These are phyloP conservation scores for Dothideomycetidae sp. DNA, from an alignment of 2,329 filamentous ascomycete species.

Conservation along the genomic window DNA sequence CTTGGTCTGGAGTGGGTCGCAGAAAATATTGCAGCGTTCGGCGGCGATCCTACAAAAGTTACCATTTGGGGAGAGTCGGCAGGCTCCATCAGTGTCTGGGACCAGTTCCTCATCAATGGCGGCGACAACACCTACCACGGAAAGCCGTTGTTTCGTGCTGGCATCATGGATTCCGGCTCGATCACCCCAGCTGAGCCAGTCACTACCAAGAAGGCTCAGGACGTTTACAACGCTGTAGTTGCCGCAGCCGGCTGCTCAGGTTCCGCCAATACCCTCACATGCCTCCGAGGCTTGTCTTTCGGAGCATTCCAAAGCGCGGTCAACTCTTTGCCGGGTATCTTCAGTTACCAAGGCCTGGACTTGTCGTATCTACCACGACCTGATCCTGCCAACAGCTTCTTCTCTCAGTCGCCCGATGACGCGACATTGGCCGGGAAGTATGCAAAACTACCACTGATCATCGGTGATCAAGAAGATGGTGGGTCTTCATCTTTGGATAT, in stretches of 20 bases:
- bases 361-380: slow-evolving; percentile 63
- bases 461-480: slow-evolving; percentile 68
- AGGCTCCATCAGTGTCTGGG: slow-evolving; percentile 25
- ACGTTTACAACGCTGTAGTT: slow-evolving; percentile 35
- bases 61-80: slow-evolving; percentile 22
- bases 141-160: slow-evolving; percentile 57
- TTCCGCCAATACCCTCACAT: slow-evolving; percentile 31
- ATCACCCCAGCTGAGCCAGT: slow-evolving; percentile 37
- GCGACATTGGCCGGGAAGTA: slow-evolving; percentile 40
- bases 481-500: too few species aligned
- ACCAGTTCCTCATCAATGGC: slow-evolving; percentile 4
- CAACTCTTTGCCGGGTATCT: slow-evolving; percentile 54
- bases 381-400: slow-evolving; percentile 41
- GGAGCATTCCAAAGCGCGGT: slow-evolving; percentile 43
- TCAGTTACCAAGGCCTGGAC: slow-evolving; percentile 54
- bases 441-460: slow-evolving; percentile 47
- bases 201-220: slow-evolving; percentile 51
- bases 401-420: slow-evolving; percentile 49
- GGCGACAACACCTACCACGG: slow-evolving; percentile 29
- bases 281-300: slow-evolving; percentile 34
- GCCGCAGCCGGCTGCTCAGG: slow-evolving; percentile 31
- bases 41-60: slow-evolving; percentile 11
- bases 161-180: slow-evolving; percentile 63
- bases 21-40: slow-evolving; percentile 28
- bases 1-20: slow-evolving; percentile 29